Evolutionary conservation across 2,329 filamentous ascomycete genomes (phyloP).

Genomic region (Hymenoscyphus occultus): DNA sequence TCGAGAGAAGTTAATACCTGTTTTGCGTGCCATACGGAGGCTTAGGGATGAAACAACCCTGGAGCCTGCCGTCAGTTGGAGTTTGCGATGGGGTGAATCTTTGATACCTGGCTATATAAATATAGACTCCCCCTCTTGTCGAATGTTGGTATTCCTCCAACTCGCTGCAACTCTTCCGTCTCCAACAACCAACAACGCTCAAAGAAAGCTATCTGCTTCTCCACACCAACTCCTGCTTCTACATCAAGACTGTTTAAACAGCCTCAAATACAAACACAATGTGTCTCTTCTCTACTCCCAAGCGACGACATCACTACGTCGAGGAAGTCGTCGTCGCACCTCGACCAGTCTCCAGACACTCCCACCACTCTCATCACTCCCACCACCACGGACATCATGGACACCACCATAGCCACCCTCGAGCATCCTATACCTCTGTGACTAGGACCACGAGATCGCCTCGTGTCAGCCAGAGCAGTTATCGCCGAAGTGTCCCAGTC

Average conservation of each 20-base stretch:
- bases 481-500: constrained; percentile 27
- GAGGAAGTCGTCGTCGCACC: constrained; percentile 32
- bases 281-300: constrained; percentile 31
- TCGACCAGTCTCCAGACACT: constrained; percentile 29
- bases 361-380: constrained; percentile 12
- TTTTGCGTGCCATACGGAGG: background rate
- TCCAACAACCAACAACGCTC: too few species aligned
- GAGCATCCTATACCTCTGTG: constrained; percentile 30
- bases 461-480: constrained; percentile 30
- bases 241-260: background rate
- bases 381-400: constrained; percentile 20
- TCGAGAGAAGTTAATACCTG: background rate
- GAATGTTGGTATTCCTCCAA: too few species aligned
- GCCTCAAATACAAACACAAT: constrained; percentile 16
- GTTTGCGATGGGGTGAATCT: background rate
- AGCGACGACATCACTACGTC: constrained; percentile 27
- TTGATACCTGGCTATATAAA: background rate
- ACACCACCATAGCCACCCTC: constrained; percentile 18
- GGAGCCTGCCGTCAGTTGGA: background rate
- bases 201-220: too few species aligned
- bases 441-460: constrained; percentile 26
- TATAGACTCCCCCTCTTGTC: background rate
- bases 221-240: background rate
- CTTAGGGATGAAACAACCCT: background rate
- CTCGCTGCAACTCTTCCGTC: background rate